Conservation (phyloP, 306 rosid species). For the Pyrus bretschneideri region DNA sequence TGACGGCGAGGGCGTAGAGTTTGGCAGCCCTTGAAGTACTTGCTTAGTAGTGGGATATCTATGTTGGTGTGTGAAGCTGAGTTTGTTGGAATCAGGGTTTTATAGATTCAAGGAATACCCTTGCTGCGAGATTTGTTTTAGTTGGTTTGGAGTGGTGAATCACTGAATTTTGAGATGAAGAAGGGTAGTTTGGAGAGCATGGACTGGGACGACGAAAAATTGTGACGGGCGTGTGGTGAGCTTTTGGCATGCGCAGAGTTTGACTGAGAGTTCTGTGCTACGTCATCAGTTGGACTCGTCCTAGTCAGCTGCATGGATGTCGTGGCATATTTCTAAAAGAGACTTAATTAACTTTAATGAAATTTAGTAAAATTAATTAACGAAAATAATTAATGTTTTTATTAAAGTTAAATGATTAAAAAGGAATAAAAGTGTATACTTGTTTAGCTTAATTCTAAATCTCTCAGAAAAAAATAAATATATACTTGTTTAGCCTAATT, state of each 20-base stretch:
- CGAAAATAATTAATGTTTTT: too few species aligned
- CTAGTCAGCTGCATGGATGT: background rate
- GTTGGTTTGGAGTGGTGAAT: background rate
- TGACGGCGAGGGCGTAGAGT: background rate
- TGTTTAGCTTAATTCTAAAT: too few species aligned
- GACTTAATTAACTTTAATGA: too few species aligned
- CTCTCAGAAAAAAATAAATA: too few species aligned
- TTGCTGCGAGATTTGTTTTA: background rate
- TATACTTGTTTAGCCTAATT: too few species aligned
- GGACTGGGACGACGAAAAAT: background rate
- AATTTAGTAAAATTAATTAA: too few species aligned
- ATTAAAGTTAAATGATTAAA: too few species aligned
- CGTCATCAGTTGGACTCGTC: background rate
- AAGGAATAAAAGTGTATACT: too few species aligned
- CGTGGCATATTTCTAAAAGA: background rate
- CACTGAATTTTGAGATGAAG: background rate
- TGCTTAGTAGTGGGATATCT: background rate
- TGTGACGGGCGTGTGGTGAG: slow-evolving; percentile 11
- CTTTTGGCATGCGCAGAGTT: background rate
- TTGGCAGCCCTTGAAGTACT: slow-evolving; percentile 8
- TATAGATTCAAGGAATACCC: background rate
- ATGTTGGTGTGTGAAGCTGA: background rate
- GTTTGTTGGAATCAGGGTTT: background rate
- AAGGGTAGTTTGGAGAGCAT: background rate
- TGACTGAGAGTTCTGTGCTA: too few species aligned